A percentile compares a stretch with the other conserved stretches of the same genome.
phyloP scores from a whole-genome alignment of 306 rosid species.

The Castanea mollissima region DNA sequence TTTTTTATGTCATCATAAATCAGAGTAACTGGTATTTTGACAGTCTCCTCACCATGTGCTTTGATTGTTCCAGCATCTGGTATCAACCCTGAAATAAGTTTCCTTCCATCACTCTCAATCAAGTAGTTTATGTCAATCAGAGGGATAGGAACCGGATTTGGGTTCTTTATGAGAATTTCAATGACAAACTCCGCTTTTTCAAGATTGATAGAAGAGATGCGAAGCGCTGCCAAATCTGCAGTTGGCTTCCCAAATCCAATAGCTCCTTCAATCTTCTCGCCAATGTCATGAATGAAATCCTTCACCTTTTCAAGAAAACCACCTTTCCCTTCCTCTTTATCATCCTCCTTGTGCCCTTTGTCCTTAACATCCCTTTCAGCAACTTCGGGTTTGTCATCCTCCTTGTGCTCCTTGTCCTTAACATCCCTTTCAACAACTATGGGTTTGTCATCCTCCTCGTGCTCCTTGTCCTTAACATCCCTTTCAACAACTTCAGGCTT shows the following conservation, averaged over 20 bases:
- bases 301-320: conserved; percentile 86
- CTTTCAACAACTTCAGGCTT: conserved; percentile 59
- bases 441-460: conserved; percentile 39
- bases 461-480: conserved; percentile 45
- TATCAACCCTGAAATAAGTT: conserved; percentile 79
- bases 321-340: conserved; percentile 55
- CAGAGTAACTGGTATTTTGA: conserved; percentile 68
- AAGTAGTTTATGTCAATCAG: conserved; percentile 75
- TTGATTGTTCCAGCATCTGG: conserved; percentile 92
- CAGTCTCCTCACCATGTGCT: conserved; percentile 84
- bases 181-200: conserved; percentile 73
- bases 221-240: conserved; percentile 72
- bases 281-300: conserved; percentile 90
- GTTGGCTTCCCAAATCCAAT: conserved; percentile 94
- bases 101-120: conserved; percentile 89
- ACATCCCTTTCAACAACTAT: conserved; percentile 47
- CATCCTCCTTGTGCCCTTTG: conserved; percentile 45
- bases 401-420: conserved; percentile 36
- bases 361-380: conserved; percentile 52
- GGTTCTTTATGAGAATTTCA: conserved; percentile 87
- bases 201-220: conserved; percentile 63
- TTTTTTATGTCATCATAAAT: conserved; percentile 79
- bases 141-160: conserved; percentile 92
- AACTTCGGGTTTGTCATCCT: conserved; percentile 45
- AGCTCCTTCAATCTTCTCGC: conserved; percentile 85